A percentile compares a stretch with the other conserved stretches of the same genome.
Evolutionary conservation across 768 basidiomycete species (phyloP).

Genomic region (Panaeolus cyanescens): DNA sequence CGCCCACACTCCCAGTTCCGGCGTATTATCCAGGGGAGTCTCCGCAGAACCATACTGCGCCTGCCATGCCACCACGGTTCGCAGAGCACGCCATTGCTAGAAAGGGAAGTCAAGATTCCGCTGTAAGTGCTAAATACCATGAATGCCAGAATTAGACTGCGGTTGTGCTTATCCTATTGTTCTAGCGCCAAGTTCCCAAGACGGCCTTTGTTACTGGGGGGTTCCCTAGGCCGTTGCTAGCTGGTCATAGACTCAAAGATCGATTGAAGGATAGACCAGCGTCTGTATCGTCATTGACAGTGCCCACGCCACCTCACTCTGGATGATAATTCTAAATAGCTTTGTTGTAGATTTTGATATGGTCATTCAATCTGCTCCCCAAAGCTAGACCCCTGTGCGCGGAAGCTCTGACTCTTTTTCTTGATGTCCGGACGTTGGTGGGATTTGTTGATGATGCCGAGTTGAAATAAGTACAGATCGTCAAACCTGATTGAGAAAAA

Average conservation of each 20-base stretch:
- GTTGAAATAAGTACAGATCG: constrained; percentile 10
- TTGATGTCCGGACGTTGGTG: background rate
- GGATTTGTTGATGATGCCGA: background rate
- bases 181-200: constrained; percentile 14
- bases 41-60: constrained; percentile 22
- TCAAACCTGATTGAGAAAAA: background rate
- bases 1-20: constrained; percentile 19
- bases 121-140: constrained; percentile 12
- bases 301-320: constrained; percentile 8
- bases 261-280: constrained; percentile 28
- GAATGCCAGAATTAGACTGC: background rate
- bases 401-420: background rate
- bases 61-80: constrained; percentile 21
- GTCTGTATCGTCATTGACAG: constrained; percentile 20
- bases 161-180: background rate
- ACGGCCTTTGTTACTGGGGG: constrained; percentile 27
- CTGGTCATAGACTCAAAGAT: constrained; percentile 28
- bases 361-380: background rate
- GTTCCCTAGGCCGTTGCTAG: constrained; percentile 28
- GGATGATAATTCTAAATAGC: constrained; percentile 3
- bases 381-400: background rate
- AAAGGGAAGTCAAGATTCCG: constrained; percentile 9
- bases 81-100: constrained; percentile 9
- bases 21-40: constrained; percentile 13
- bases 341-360: background rate